Percentiles rank a stretch among this genome's conserved stretches.
Conservation (phyloP, 208 protist genomes). For the Polymyxa betae region DNA sequence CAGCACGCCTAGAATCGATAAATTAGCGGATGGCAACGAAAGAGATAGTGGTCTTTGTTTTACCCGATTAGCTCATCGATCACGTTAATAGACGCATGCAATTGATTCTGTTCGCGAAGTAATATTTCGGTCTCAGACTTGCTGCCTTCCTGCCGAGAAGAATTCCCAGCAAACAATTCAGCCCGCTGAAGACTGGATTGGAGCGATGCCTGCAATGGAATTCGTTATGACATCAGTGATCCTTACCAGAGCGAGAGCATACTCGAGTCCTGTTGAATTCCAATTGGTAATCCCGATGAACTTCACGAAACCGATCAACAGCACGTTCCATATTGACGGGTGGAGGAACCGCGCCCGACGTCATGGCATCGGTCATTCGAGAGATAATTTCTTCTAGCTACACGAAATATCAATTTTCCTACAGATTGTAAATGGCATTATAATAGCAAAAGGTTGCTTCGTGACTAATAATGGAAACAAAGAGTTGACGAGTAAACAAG, state of each 20-base stretch:
- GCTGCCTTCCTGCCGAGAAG: background rate
- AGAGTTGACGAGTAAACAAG: too few relatives aligned
- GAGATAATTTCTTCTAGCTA: background rate
- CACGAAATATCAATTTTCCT: too few relatives aligned
- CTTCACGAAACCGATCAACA: conserved; percentile 3
- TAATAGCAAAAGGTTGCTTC: too few relatives aligned
- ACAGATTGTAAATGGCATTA: too few relatives aligned
- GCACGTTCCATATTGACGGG: too few relatives aligned
- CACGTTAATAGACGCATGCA: conserved; percentile 21
- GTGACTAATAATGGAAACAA: too few relatives aligned
- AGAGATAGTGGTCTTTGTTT: background rate
- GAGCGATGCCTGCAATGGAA: background rate
- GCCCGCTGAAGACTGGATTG: background rate
- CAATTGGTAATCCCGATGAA: conserved; percentile 28
- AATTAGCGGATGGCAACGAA: background rate
- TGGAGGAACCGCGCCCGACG: too few relatives aligned
- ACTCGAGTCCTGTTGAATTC: conserved; percentile 39
- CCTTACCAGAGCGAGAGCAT: background rate
- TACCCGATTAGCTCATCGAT: conserved; percentile 42
- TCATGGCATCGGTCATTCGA: background rate
- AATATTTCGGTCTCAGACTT: background rate
- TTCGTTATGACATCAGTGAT: background rate
- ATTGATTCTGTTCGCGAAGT: background rate
- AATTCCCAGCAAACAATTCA: conserved; percentile 35
- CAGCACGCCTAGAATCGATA: background rate